These are phyloP conservation scores for Polymyxa betae DNA, from an alignment of 208 protist species.

Conservation along the genomic window DNA sequence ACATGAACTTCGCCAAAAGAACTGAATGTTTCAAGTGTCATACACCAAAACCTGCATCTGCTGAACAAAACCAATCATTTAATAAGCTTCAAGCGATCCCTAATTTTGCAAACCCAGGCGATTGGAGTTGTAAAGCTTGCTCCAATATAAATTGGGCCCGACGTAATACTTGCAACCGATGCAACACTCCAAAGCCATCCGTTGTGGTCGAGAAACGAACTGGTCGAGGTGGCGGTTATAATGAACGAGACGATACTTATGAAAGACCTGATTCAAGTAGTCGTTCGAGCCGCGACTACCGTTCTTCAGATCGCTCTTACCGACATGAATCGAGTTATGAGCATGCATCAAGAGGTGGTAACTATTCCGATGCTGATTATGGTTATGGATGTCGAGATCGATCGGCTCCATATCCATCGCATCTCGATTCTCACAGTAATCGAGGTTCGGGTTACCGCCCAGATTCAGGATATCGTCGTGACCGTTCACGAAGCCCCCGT, in stretches of 20 bases:
- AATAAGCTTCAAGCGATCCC: neutral
- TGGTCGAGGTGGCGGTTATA: constrained; percentile 52
- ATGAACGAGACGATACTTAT: neutral
- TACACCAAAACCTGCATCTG: neutral
- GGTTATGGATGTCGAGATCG: neutral
- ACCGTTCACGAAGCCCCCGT: constrained; percentile 32
- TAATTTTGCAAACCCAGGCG: neutral
- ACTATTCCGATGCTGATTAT: neutral
- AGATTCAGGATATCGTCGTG: neutral
- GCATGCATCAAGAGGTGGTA: neutral
- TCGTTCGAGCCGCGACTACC: neutral
- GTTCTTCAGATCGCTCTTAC: neutral
- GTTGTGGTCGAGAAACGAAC: constrained; percentile 13
- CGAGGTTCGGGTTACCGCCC: neutral
- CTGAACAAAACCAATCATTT: neutral
- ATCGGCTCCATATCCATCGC: too few species aligned
- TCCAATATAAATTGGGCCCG: constrained; percentile 49
- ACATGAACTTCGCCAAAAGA: constrained; percentile 37
- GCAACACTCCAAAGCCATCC: constrained; percentile 8
- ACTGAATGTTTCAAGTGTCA: constrained; percentile 38
- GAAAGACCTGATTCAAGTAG: neutral
- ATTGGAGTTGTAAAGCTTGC: constrained; percentile 45
- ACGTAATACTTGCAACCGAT: constrained; percentile 29
- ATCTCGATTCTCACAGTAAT: neutral
- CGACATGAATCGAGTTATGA: neutral